Evolutionary conservation across 345 rosid genomes (phyloP).

Genomic region (Draba incana): DNA sequence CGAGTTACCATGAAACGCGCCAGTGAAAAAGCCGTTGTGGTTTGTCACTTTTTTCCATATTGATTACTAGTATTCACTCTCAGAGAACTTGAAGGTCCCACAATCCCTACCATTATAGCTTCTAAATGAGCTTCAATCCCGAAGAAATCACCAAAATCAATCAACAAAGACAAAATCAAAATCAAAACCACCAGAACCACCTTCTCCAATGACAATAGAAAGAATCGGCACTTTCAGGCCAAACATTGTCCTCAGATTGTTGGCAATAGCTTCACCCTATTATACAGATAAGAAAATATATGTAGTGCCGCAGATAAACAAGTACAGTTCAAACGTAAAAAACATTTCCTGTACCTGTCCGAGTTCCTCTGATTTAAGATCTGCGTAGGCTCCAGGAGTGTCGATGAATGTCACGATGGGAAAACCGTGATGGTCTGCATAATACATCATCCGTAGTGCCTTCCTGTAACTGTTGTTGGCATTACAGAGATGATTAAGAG

Average conservation of each 20-base stretch:
- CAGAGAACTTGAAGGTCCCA: no score
- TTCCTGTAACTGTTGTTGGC: slow-evolving; percentile 69
- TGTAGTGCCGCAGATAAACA: no score
- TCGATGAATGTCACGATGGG: slow-evolving; percentile 82
- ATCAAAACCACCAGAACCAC: slow-evolving; percentile 99
- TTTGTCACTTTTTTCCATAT: no score
- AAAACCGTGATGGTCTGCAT: slow-evolving; percentile 84
- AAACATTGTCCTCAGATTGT: slow-evolving; percentile 92
- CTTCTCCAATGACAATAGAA: slow-evolving; percentile 96
- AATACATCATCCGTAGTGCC: slow-evolving; percentile 85
- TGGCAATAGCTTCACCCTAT: slow-evolving; percentile 98
- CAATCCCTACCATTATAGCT: no score
- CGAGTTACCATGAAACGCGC: no score
- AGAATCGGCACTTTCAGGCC: slow-evolving; percentile 93
- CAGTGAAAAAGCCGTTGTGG: no score
- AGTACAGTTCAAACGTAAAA: slow-evolving; percentile 17
- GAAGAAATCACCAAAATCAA: no score
- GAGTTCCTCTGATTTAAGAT: slow-evolving; percentile 73
- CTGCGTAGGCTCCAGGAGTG: slow-evolving; percentile 88
- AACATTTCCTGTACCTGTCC: slow-evolving; percentile 59
- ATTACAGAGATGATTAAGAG: slow-evolving; percentile 19
- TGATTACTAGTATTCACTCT: no score
- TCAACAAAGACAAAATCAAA: no score
- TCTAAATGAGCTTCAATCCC: no score
- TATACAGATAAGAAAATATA: slow-evolving; percentile 4